Evolutionary conservation across 495 filamentous ascomycete species (phyloP), one percentile per base, ranked within the genome.

Genomic region (Barbatosphaeria neglecta): DNA sequence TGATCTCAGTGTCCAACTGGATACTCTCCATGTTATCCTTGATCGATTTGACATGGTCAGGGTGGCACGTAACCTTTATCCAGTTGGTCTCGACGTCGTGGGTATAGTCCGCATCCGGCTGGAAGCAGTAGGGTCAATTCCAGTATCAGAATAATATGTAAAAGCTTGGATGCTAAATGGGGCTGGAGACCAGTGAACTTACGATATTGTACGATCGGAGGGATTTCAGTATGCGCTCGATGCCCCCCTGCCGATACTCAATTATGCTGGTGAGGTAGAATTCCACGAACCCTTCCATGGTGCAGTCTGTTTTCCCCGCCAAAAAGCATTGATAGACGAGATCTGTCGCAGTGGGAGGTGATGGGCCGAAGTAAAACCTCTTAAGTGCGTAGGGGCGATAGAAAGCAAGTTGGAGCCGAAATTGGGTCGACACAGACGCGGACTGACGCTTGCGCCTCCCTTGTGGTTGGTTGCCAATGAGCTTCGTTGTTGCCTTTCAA

Each of bases 221-320:
- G 6, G 45, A 25, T 0, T 49, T 40, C 18, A 53, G 46, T 16
- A 67, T 48, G 19, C 54, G 47, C 24, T 50, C 40, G 8, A 71
- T 41, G 11, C 58, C 64, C 1, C 54, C 56, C 2, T 56, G 52
- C 18, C 24, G 52, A 38, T 64, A 60, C 1, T 50, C 25, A 62
- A 63, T 71, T 40, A 67, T 49, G 0, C 55, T 54, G 17, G 45
- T 45, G 15, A 69, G 44, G 20, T 59, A 50, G 15, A 70, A 61
- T 25, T 62, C 57, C 18, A 22, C 16, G 11, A 22, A 6, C 10
- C 23, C 39, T 20, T 2, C 18, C 18, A 19, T 22, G 11, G 18
- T 22, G 11, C 39, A 13, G 8, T 13, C 20, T 20, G 38, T 6
- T n/a, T n/a, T n/a, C n/a, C n/a, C n/a, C n/a, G n/a, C n/a, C n/a